Percentiles rank a stretch among this genome's conserved stretches.
phyloP scores from a whole-genome alignment of 1,139 yeast species.

The Zygosaccharomyces sapae region DNA sequence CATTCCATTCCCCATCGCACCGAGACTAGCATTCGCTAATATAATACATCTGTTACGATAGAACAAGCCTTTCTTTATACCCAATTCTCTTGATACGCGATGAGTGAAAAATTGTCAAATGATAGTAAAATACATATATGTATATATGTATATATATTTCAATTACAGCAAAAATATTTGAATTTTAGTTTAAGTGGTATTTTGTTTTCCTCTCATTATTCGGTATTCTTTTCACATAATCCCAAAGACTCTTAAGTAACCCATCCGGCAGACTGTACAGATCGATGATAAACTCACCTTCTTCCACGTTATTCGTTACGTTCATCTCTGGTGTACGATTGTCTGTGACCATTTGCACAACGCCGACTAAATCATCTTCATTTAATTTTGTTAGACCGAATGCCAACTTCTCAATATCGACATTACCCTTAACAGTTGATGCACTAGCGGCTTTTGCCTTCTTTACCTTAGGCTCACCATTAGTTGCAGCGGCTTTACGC shows the following conservation, averaged over 20 bases:
- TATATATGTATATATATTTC: not conserved
- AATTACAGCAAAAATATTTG: too few relatives aligned
- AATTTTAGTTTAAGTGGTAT: not conserved
- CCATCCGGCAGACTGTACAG: conserved; percentile 90
- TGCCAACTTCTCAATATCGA: conserved; percentile 87
- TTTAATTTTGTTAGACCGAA: conserved; percentile 80
- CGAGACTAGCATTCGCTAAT: too few relatives aligned
- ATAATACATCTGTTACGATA: too few relatives aligned
- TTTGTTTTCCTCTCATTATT: conserved; percentile 14
- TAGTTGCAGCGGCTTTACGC: conserved; percentile 40
- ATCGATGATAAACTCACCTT: conserved; percentile 97
- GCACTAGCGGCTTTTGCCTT: conserved; percentile 49
- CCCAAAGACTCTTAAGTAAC: conserved; percentile 89
- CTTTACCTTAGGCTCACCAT: conserved; percentile 52
- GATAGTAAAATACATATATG: not conserved
- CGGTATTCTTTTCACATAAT: conserved; percentile 66
- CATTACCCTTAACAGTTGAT: conserved; percentile 56
- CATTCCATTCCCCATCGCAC: not conserved
- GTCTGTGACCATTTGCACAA: conserved; percentile 97
- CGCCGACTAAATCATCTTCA: conserved; percentile 90
- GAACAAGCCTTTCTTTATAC: not conserved
- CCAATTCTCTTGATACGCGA: not conserved
- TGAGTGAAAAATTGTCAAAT: not conserved
- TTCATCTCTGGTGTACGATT: conserved; percentile 94
- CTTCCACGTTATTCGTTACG: conserved; percentile 91